Conservation (phyloP, 116 monocot species). For the Iris pallida region DNA sequence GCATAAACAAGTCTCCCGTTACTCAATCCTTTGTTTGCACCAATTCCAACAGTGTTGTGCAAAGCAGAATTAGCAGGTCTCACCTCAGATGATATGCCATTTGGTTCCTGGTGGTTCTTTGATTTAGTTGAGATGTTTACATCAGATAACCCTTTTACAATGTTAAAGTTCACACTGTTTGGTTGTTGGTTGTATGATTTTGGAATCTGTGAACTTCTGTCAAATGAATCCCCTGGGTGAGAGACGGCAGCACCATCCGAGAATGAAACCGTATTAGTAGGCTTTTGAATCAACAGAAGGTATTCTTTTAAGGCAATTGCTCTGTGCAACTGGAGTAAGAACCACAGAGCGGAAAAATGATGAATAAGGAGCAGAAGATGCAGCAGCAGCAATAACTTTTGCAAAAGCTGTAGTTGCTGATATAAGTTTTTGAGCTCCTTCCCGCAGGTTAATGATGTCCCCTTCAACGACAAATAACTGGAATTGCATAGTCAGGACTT, state of each 20-base stretch:
- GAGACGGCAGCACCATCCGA: conserved; percentile 11
- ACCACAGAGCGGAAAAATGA: conserved; percentile 72
- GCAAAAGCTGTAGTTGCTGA: conserved; percentile 87
- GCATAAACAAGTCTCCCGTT: conserved; percentile 37
- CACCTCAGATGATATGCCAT: conserved; percentile 26
- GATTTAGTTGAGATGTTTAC: conserved; percentile 36
- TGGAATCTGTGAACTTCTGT: conserved; percentile 14
- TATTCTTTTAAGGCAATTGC: conserved; percentile 42
- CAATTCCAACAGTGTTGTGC: conserved; percentile 25
- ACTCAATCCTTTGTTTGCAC: conserved; percentile 35
- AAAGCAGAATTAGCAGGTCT: conserved; percentile 24
- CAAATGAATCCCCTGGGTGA: conserved; percentile 20
- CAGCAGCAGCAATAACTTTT: conserved; percentile 83
- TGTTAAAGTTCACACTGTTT: conserved; percentile 31
- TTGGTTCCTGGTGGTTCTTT: conserved; percentile 29
- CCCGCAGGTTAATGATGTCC: conserved; percentile 85
- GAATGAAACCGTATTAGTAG: conserved; percentile 16
- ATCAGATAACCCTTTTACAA: conserved; percentile 44
- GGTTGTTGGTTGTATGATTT: too few species aligned
- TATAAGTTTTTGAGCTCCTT: conserved; percentile 95
- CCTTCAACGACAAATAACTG: conserved; percentile 93
- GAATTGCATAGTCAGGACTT: conserved; percentile 18
- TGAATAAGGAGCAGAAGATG: conserved; percentile 55
- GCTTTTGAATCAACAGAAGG: conserved; percentile 34
- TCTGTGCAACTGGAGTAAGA: conserved; percentile 91